These are phyloP conservation scores for Penicilliopsis zonata DNA, from an alignment of 495 filamentous ascomycete genomes.

Conservation along the genomic window DNA sequence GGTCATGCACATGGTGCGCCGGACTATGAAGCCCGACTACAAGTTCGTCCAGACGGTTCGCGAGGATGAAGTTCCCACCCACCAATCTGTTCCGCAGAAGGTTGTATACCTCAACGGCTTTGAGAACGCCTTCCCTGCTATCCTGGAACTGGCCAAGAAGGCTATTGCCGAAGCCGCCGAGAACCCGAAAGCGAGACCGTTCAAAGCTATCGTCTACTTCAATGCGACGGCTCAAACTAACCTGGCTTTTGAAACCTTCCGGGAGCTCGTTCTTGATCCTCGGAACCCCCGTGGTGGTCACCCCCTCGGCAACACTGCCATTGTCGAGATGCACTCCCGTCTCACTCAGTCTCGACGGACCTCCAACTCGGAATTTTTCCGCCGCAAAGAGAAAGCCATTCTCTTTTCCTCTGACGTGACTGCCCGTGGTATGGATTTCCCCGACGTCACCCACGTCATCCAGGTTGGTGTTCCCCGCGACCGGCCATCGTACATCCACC, in stretches of 20 bases:
- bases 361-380: constrained; percentile 57
- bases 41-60: constrained; percentile 74
- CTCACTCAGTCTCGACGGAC: constrained; percentile 62
- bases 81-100: constrained; percentile 71
- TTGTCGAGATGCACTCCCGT: constrained; percentile 68
- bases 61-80: constrained; percentile 70
- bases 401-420: constrained; percentile 91
- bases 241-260: constrained; percentile 50
- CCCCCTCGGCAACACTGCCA: constrained; percentile 30
- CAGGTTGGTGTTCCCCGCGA: constrained; percentile 52
- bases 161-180: constrained; percentile 27
- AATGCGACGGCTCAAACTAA: constrained; percentile 61
- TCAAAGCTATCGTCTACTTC: constrained; percentile 92
- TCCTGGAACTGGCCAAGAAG: constrained; percentile 61
- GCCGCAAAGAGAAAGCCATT: constrained; percentile 47
- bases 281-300: constrained; percentile 16
- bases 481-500: constrained; percentile 61
- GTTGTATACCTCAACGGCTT: constrained; percentile 49
- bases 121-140: constrained; percentile 64
- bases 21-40: constrained; percentile 59
- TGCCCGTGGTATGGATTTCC: constrained; percentile 80
- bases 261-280: constrained; percentile 26
- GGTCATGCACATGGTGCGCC: constrained; percentile 65
- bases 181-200: constrained; percentile 40
- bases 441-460: constrained; percentile 59